Evolutionary conservation across 495 filamentous ascomycete species (phyloP).

Genomic region (Amniculicola lignicola): DNA sequence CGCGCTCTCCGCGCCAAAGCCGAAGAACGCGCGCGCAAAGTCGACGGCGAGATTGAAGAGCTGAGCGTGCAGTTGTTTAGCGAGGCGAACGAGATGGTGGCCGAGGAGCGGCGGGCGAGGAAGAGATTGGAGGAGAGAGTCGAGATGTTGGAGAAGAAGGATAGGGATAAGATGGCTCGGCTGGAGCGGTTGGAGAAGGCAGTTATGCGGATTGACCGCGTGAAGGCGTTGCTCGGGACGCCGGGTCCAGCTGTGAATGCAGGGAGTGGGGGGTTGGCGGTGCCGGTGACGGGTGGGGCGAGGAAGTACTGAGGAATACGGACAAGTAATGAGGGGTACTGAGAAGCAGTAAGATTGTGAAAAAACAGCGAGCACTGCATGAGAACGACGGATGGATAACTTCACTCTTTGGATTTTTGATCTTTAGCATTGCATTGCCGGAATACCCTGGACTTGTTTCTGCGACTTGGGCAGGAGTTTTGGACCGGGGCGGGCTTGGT

Average conservation of each 20-base stretch:
- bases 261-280: neutral
- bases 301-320: too few relatives aligned
- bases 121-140: constrained; percentile 71
- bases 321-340: too few relatives aligned
- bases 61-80: constrained; percentile 81
- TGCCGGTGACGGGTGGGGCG: neutral
- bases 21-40: constrained; percentile 67
- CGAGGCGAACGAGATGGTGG: constrained; percentile 97
- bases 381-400: too few relatives aligned
- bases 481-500: too few relatives aligned
- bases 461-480: too few relatives aligned
- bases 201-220: constrained; percentile 58
- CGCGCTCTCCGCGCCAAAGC: constrained; percentile 67
- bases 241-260: constrained; percentile 3
- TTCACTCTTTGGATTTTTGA: too few relatives aligned
- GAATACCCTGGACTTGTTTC: too few relatives aligned
- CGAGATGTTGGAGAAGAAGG: constrained; percentile 66
- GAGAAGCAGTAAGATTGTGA: too few relatives aligned
- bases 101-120: constrained; percentile 75
- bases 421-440: too few relatives aligned
- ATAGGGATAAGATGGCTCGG: constrained; percentile 72
- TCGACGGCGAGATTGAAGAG: constrained; percentile 82
- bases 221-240: constrained; percentile 57
- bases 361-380: too few relatives aligned
- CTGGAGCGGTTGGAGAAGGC: constrained; percentile 57